Evolutionary conservation across 2,329 filamentous ascomycete genomes (phyloP).

Genomic region (Fusarium nygamai): DNA sequence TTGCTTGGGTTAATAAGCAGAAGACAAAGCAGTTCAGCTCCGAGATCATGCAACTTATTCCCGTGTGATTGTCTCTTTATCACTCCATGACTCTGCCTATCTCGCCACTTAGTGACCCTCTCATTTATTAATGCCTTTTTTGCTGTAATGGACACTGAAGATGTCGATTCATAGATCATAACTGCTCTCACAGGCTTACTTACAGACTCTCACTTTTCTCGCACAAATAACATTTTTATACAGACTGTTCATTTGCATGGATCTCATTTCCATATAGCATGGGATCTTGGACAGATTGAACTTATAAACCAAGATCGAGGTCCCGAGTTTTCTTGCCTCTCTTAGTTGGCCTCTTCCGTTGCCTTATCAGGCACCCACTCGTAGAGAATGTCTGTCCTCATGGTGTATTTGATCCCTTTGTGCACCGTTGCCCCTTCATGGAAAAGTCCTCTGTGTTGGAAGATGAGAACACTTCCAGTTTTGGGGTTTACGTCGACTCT

Average conservation of each 20-base stretch:
- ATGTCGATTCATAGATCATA: background rate
- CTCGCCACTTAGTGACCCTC: background rate
- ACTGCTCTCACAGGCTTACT: background rate
- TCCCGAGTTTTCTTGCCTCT: background rate
- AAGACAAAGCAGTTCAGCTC: background rate
- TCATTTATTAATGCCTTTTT: background rate
- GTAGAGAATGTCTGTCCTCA: constrained; percentile 66
- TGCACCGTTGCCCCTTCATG: constrained; percentile 65
- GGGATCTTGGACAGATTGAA: background rate
- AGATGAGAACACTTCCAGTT: constrained; percentile 67
- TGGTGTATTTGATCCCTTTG: constrained; percentile 64
- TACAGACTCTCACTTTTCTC: background rate
- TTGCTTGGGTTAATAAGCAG: background rate
- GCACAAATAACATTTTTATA: background rate
- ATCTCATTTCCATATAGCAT: background rate
- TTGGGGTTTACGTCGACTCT: constrained; percentile 65
- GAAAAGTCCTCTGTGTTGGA: constrained; percentile 62
- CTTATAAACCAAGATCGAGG: too few species aligned
- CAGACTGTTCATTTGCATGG: background rate
- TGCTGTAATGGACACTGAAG: background rate
- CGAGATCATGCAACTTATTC: background rate
- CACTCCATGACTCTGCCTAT: background rate
- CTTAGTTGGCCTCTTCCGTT: background rate
- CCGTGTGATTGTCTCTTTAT: background rate
- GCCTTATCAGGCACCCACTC: constrained; percentile 42